These are phyloP conservation scores for Isabelozyma heimii DNA, from an alignment of 805 yeast species.

Conservation along the genomic window DNA sequence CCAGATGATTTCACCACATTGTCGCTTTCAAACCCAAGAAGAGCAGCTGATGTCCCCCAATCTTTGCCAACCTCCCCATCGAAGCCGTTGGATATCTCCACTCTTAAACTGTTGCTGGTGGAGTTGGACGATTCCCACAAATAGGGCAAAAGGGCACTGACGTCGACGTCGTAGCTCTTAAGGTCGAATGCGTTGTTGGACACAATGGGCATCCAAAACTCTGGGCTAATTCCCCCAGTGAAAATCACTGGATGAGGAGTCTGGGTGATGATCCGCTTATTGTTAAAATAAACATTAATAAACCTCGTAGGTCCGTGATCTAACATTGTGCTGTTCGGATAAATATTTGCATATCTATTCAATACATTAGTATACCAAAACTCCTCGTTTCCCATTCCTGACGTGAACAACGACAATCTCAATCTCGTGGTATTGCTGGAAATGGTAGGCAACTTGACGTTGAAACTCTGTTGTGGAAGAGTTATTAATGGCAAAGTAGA, in stretches of 20 bases:
- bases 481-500: constrained; percentile 37
- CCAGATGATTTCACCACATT: constrained; percentile 35
- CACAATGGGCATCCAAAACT: constrained; percentile 72
- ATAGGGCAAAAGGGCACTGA: constrained; percentile 61
- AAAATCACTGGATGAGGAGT: constrained; percentile 65
- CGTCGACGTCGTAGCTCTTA: constrained; percentile 58
- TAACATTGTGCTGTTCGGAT: constrained; percentile 32
- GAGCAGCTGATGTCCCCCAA: constrained; percentile 53
- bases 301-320: constrained; percentile 68
- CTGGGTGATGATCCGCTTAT: constrained; percentile 49
- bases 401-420: constrained; percentile 50
- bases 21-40: constrained; percentile 47
- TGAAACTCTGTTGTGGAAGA: constrained; percentile 34
- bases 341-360: constrained; percentile 34
- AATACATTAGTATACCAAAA: constrained; percentile 65
- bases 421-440: constrained; percentile 53
- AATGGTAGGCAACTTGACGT: constrained; percentile 37
- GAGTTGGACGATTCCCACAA: constrained; percentile 41
- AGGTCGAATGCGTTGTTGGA: constrained; percentile 67
- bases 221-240: constrained; percentile 73
- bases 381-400: constrained; percentile 72
- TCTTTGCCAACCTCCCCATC: constrained; percentile 24
- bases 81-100: constrained; percentile 21
- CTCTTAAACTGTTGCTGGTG: constrained; percentile 40
- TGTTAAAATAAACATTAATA: constrained; percentile 57